Evolutionary conservation across 2,329 filamentous ascomycete species (phyloP).

Genomic region (Paecilomyces variotii): DNA sequence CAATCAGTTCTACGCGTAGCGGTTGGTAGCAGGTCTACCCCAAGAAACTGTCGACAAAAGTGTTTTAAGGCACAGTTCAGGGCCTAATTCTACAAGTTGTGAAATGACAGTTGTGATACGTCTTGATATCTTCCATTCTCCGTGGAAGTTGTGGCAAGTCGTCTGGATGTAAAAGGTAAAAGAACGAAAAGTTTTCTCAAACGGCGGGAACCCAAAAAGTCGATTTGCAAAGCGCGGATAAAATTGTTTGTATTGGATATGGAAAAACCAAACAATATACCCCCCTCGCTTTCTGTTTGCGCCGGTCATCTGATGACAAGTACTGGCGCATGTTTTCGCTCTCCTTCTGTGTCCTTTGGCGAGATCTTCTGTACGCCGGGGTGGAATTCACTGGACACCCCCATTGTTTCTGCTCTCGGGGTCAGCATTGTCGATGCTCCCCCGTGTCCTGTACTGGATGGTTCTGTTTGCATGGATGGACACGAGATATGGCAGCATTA

Average conservation of each 20-base stretch:
- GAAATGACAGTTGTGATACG: background rate
- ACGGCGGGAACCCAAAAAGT: background rate
- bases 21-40: background rate
- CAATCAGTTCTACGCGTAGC: background rate
- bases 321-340: background rate
- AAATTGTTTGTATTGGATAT: background rate
- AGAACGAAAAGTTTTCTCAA: background rate
- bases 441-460: background rate
- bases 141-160: background rate
- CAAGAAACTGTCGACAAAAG: background rate
- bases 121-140: background rate
- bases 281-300: background rate
- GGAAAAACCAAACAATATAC: background rate
- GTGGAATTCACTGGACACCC: background rate
- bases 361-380: background rate
- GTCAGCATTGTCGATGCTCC: background rate
- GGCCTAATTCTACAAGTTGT: background rate
- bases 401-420: background rate
- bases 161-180: background rate
- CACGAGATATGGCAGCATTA: background rate
- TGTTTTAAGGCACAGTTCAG: background rate
- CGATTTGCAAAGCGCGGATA: background rate
- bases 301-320: background rate
- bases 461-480: background rate
- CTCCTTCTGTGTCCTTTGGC: background rate